phyloP scores from a whole-genome alignment of 192 early-diverging fungal species.

The Neocallimastix lanati region DNA sequence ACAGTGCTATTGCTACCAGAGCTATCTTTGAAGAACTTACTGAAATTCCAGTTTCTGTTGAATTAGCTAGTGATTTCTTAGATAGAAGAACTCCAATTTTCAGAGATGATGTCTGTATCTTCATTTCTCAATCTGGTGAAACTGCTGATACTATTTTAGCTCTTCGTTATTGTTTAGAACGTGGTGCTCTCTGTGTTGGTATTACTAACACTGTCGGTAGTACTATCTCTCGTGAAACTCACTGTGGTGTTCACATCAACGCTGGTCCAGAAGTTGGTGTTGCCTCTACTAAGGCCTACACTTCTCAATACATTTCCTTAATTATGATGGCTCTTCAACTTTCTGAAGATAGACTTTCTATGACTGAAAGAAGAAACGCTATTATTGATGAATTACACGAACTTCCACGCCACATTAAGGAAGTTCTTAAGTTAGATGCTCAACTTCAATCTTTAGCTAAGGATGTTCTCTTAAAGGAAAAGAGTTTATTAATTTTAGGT shows the following conservation, averaged over 20 bases:
- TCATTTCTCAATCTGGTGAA: conserved; percentile 97
- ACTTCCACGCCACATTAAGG: conserved; percentile 80
- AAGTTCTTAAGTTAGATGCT: conserved; percentile 67
- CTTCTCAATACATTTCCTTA: conserved; percentile 94
- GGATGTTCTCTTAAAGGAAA: conserved; percentile 62
- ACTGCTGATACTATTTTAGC: conserved; percentile 95
- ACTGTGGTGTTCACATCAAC: conserved; percentile 99
- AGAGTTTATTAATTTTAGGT: conserved; percentile 83
- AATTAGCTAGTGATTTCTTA: conserved; percentile 88
- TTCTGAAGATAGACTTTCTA: conserved; percentile 75
- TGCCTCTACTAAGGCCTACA: conserved; percentile 97
- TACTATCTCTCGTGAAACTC: conserved; percentile 90
- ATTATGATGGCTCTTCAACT: conserved; percentile 97
- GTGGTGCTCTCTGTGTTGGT: conserved; percentile 90
- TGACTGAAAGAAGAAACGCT: conserved; percentile 66
- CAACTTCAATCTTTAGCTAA: conserved; percentile 66
- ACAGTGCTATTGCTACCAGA: conserved; percentile 85
- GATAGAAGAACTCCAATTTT: conserved; percentile 91
- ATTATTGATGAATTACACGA: conserved; percentile 86
- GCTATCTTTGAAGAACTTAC: conserved; percentile 95
- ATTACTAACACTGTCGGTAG: conserved; percentile 95
- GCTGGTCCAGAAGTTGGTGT: conserved; percentile 98
- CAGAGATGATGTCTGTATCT: conserved; percentile 98
- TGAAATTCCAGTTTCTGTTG: conserved; percentile 80
- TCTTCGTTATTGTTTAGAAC: conserved; percentile 91